These are phyloP conservation scores for Talaromyces sp. DNA, from an alignment of 2,329 filamentous ascomycete genomes.

Conservation along the genomic window DNA sequence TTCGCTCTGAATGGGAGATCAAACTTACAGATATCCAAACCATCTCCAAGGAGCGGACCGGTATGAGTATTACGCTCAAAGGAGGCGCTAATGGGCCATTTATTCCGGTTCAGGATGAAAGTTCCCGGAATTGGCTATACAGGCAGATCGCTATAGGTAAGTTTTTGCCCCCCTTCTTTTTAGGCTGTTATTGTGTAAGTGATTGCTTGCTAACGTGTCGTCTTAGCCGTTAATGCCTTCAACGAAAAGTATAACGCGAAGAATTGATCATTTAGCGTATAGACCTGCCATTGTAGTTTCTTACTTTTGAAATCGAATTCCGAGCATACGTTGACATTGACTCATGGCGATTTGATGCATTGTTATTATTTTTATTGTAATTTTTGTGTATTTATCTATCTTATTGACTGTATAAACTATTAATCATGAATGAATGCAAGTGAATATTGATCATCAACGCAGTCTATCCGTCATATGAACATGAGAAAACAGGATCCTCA, in stretches of 20 bases:
- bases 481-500: too few relatives aligned
- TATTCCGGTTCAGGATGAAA: constrained; percentile 87
- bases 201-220: neutral
- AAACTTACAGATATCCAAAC: constrained; percentile 94
- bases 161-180: constrained; percentile 16
- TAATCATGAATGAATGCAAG: neutral
- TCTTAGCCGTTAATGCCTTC: constrained; percentile 59
- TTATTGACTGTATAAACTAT: constrained; percentile 6
- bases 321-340: neutral
- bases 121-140: constrained; percentile 62
- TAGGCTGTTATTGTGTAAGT: neutral
- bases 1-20: constrained; percentile 93
- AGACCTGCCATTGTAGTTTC: neutral
- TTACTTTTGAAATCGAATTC: neutral
- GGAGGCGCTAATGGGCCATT: constrained; percentile 93
- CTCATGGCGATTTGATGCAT: neutral
- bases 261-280: constrained; percentile 33
- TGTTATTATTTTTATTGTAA: neutral
- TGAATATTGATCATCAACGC: neutral
- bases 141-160: constrained; percentile 57
- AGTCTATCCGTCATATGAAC: too few relatives aligned
- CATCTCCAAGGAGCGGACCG: constrained; percentile 93
- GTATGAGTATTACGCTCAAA: constrained; percentile 80
- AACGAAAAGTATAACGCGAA: constrained; percentile 63
- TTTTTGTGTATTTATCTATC: neutral